These are phyloP conservation scores for Poa annua DNA, from an alignment of 176 grass and related monocot genomes.

Conservation along the genomic window DNA sequence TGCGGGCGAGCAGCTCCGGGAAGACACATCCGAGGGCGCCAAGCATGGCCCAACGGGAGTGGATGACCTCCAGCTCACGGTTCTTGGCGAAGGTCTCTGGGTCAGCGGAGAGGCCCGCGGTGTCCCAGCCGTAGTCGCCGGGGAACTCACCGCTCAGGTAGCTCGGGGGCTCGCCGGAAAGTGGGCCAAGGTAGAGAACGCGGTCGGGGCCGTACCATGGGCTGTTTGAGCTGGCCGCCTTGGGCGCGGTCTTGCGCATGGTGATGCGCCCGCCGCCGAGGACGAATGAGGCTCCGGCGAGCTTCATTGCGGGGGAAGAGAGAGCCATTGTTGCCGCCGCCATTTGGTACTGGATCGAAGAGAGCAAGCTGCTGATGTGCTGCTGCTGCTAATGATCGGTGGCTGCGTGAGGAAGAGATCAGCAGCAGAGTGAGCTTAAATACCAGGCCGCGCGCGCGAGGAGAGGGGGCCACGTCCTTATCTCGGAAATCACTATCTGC, in stretches of 20 bases:
- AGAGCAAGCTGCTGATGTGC: constrained; percentile 5
- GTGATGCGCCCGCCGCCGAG: constrained; percentile 39
- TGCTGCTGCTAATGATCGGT: constrained; percentile 7
- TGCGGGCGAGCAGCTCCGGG: constrained; percentile 84
- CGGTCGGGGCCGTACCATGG: constrained; percentile 89
- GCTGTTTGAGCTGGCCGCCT: constrained; percentile 56
- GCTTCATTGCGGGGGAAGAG: constrained; percentile 41
- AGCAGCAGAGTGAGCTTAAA: not conserved
- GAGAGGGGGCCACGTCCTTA: constrained; percentile 37
- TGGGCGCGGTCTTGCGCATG: constrained; percentile 38
- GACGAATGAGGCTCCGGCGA: not conserved
- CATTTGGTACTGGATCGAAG: constrained; percentile 21
- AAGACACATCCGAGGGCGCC: constrained; percentile 91
- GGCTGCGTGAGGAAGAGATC: constrained; percentile 21
- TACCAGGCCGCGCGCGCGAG: constrained; percentile 5
- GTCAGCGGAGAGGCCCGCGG: constrained; percentile 69
- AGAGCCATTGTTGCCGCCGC: constrained; percentile 39
- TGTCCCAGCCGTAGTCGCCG: constrained; percentile 95
- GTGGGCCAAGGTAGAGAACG: constrained; percentile 77
- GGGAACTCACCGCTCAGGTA: constrained; percentile 93
- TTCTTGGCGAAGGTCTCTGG: constrained; percentile 96
- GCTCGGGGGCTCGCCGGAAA: constrained; percentile 78
- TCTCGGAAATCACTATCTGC: constrained; percentile 36
- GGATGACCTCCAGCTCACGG: constrained; percentile 87
- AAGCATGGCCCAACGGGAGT: constrained; percentile 88